A percentile compares a stretch with the other conserved stretches of the same genome.
These are phyloP conservation scores for Stylosanthes scabra DNA, from an alignment of 331 rosid genomes.

Conservation along the genomic window DNA sequence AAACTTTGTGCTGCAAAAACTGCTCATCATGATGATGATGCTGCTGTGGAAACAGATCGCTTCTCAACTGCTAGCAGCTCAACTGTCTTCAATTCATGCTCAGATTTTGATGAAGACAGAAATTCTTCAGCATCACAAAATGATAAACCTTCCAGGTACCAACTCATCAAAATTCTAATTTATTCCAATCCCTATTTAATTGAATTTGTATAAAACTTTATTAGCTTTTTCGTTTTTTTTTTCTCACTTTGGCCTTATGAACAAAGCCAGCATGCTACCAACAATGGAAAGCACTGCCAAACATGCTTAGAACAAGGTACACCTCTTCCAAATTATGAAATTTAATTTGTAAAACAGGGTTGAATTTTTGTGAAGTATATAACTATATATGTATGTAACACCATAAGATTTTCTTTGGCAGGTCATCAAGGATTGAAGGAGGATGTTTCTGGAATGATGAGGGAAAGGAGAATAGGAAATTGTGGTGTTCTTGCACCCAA, in stretches of 20 bases:
- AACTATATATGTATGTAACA: too few species aligned
- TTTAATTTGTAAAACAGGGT: too few species aligned
- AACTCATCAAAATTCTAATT: conserved; percentile 30
- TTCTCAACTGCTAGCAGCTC: conserved; percentile 66
- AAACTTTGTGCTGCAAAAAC: background rate
- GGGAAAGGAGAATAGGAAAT: conserved; percentile 35
- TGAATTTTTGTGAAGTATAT: too few species aligned
- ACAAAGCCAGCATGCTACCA: conserved; percentile 67
- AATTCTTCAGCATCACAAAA: conserved; percentile 20
- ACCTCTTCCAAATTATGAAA: background rate
- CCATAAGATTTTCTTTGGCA: background rate
- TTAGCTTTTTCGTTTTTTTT: conserved; percentile 38
- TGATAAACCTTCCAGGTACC: conserved; percentile 52
- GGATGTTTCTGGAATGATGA: conserved; percentile 18
- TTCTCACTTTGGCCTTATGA: conserved; percentile 31
- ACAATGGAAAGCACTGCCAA: conserved; percentile 40
- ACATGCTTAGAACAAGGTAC: conserved; percentile 42
- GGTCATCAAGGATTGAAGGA: conserved; percentile 37
- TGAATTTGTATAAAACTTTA: conserved; percentile 15
- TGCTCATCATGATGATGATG: conserved; percentile 18
- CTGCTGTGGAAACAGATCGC: conserved; percentile 48
- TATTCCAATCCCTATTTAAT: background rate
- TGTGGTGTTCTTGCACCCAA: conserved; percentile 43
- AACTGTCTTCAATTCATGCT: conserved; percentile 59
- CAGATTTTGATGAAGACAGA: conserved; percentile 54